Base-by-base conservation (phyloP, 495 filamentous ascomycete genomes). In the Opeltia flavorubescens region DNA sequence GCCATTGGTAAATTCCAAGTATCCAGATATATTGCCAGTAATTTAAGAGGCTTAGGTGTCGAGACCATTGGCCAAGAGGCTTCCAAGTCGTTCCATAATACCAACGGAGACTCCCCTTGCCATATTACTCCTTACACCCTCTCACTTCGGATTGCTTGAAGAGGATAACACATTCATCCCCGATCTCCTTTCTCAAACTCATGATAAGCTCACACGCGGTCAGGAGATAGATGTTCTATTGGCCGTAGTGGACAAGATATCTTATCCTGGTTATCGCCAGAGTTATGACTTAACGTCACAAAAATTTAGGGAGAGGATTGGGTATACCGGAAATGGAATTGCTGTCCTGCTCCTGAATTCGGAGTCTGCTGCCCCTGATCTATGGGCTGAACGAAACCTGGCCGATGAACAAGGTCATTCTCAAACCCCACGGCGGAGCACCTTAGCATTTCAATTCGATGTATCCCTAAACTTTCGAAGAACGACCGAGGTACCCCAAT, bases 241-340 rank as follows among this genome's bases (percentile, higher is more conserved):
- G 9, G 55, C 53, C 17, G 55, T 58, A 7, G 47, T 55, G 20
- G 55, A 58, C 44, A 36, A 38, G 20, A 48, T 58, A 34, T 48
- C 55, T 11, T 47, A 36, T 38, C 51, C 44, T 18, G 20, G 29
- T 9, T 15, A 18, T 15, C n/a, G n/a, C n/a, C n/a, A n/a, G n/a
- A n/a, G n/a, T n/a, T n/a, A n/a, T 24, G 41, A 5, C 25, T 5
- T 5, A 25, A 17, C 21, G 21, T 5, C 7, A 17, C 24, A 45
- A 28, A 48, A 27, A 25, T 43, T 43, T 33, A 30, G 15, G 13
- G 24, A 35, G 26, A 15, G 43, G 28, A 15, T 17, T 39, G 51
- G 51, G 17, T 43, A 34, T 15, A 41, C 48, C 11, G 55, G 53
- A 23, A 34, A 52, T 15, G 55, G 55, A 15, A 21, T 58, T 9